A percentile compares a stretch with the other conserved stretches of the same genome.
These are phyloP conservation scores for Candida wancherniae DNA, from an alignment of 805 yeast species.

Conservation along the genomic window DNA sequence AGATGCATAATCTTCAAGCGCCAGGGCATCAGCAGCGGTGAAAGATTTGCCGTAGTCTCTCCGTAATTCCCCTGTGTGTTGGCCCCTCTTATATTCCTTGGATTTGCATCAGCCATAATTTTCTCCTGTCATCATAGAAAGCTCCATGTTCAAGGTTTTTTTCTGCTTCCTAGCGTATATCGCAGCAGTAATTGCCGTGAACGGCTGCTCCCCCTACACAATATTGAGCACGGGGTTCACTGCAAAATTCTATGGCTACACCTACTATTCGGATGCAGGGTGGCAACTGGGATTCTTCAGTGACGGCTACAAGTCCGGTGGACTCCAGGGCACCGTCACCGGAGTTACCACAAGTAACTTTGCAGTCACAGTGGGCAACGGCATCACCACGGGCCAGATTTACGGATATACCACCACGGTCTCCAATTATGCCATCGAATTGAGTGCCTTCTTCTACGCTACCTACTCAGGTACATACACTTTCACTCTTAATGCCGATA, in stretches of 20 bases:
- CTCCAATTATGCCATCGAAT: conserved; percentile 5
- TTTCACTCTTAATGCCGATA: conserved; percentile 9
- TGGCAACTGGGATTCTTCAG: conserved; percentile 6
- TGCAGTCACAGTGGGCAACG: background rate
- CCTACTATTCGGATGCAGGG: conserved; percentile 1
- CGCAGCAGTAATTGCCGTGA: conserved; percentile 1
- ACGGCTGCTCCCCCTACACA: conserved; percentile 3
- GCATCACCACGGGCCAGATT: background rate
- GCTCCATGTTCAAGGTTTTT: no score
- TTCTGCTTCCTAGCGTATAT: no score
- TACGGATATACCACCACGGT: conserved; percentile 4
- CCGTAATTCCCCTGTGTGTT: no score
- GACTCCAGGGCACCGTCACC: conserved; percentile 1
- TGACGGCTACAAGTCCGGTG: conserved; percentile 4
- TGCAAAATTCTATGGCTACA: conserved; percentile 5
- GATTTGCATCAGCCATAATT: no score
- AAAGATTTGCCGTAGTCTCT: no score
- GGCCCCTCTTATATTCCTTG: no score
- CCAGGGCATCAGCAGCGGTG: no score
- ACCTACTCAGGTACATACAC: conserved; percentile 7
- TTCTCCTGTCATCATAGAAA: no score
- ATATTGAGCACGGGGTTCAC: conserved; percentile 3
- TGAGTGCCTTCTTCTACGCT: conserved; percentile 10
- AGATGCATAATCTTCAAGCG: no score
- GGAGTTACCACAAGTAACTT: conserved; percentile 3